Conservation (phyloP, 23 red algal species). For the Agarophyton chilense region DNA sequence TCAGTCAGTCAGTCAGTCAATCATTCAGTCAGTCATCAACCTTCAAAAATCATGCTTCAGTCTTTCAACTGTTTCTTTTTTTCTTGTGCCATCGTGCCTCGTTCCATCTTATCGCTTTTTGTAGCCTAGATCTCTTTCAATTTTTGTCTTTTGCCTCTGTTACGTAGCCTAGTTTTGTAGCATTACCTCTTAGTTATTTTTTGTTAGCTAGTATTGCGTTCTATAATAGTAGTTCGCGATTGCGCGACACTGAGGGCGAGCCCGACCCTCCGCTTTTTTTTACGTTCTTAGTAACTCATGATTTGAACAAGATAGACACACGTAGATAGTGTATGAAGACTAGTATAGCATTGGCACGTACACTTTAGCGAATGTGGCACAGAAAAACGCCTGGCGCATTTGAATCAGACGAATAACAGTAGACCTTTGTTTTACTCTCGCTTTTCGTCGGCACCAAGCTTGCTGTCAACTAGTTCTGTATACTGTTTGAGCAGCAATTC, state of each 20-base stretch:
- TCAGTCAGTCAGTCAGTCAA: neutral
- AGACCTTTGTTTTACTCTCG: neutral
- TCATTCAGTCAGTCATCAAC: neutral
- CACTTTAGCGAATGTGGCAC: no score
- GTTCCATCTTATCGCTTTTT: neutral
- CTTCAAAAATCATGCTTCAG: conserved; percentile 20
- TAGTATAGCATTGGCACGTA: neutral
- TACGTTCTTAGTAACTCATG: neutral
- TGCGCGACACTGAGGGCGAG: neutral
- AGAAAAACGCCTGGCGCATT: no score
- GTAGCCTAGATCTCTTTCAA: neutral
- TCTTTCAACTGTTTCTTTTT: conserved; percentile 26
- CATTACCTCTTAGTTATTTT: neutral
- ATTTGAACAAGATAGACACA: no score
- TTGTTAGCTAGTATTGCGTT: conserved; percentile 9
- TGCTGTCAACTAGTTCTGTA: conserved; percentile 62
- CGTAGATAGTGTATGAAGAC: neutral
- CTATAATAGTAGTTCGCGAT: neutral
- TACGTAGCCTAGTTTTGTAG: neutral
- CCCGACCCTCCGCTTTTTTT: neutral
- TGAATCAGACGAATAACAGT: no score
- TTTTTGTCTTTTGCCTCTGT: neutral
- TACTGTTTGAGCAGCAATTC: conserved; percentile 71
- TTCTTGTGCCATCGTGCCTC: neutral
- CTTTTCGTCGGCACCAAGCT: conserved; percentile 40